Base-by-base conservation (phyloP, 2,329 filamentous ascomycete species). In the Shiraia bambusicola region DNA sequence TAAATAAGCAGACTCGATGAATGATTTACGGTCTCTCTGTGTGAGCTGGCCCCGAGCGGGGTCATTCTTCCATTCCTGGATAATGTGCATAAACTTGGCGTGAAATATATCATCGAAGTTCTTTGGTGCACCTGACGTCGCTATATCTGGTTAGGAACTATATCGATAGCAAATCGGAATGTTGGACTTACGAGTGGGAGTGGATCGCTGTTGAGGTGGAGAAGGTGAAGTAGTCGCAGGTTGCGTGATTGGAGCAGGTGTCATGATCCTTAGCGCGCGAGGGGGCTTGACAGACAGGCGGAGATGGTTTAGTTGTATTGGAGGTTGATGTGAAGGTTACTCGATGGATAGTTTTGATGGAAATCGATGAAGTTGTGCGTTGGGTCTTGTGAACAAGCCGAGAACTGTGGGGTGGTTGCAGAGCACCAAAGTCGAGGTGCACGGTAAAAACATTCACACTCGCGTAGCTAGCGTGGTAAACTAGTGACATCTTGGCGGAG, bases 391-490 rank as follows among this genome's bases (percentile, higher is more conserved):
- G 38, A 37, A 46, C 45, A 43, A 31, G 42, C 40, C 34, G 48
- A 40, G 42, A 39, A 48, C 31, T 37, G 58, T 36, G 49, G 44
- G 52, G 54, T 59, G 56, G 54, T 56, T 54, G 54, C 50, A 49
- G 42, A 44, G 46, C 41, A 52, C 37, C 43, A 48, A 52, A 48
- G 43, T 58, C 45, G 52, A 63, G 59, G 51, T 59, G 49, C 49
- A 52, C 62, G 51, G 55, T 58, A 59, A 66, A 66, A 65, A 59
- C 63, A 67, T 67, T 66, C 63, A 66, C 64, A 58, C 60, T 65
- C 63, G 63, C 61, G 57, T 66, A 65, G 49, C 54, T 66, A 64
- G 63, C 54, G 56, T 40, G 49, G 41, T 49, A n/a, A n/a, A n/a
- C n/a, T 58, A 51, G 43, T 36, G 29, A 27, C 25, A 37, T 32